These are phyloP conservation scores for Penicillium lagena DNA, from an alignment of 495 filamentous ascomycete species.

Conservation along the genomic window DNA sequence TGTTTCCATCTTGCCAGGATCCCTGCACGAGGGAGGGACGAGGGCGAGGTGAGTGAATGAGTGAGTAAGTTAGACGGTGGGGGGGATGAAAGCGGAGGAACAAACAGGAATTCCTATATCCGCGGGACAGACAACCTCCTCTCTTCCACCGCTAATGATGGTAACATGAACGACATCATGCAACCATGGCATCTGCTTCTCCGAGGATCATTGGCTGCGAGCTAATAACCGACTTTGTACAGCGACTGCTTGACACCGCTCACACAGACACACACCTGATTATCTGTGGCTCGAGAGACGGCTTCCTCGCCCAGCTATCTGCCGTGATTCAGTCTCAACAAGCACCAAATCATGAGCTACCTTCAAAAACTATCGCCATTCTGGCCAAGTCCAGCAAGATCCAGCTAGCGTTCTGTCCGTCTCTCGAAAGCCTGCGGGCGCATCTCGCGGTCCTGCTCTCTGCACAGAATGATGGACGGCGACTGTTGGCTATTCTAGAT, in stretches of 20 bases:
- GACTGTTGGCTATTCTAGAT: slow-evolving; percentile 56
- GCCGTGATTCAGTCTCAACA: slow-evolving; percentile 17
- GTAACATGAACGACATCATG: not conserved
- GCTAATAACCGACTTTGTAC: slow-evolving; percentile 50
- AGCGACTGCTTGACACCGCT: slow-evolving; percentile 50
- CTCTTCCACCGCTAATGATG: slow-evolving; percentile 17
- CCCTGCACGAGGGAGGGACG: slow-evolving; percentile 15
- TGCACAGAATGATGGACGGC: not conserved
- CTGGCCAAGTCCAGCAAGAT: slow-evolving; percentile 62
- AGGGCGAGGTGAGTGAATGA: slow-evolving; percentile 9
- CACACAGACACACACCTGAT: slow-evolving; percentile 55
- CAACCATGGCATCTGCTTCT: too few species aligned
- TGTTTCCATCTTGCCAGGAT: slow-evolving; percentile 69
- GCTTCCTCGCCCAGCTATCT: slow-evolving; percentile 52
- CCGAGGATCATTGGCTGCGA: slow-evolving; percentile 14
- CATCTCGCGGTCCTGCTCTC: slow-evolving; percentile 54
- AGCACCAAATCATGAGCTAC: slow-evolving; percentile 31
- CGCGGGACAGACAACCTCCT: not conserved
- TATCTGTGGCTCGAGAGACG: slow-evolving; percentile 59
- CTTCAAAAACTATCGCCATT: slow-evolving; percentile 60
- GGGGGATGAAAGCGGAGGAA: slow-evolving; percentile 7
- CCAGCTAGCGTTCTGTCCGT: slow-evolving; percentile 63
- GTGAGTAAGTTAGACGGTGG: not conserved
- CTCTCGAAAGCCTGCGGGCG: slow-evolving; percentile 69
- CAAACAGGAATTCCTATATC: slow-evolving; percentile 4